phyloP scores from a whole-genome alignment of 345 rosid genomes.

The Acer negundo region DNA sequence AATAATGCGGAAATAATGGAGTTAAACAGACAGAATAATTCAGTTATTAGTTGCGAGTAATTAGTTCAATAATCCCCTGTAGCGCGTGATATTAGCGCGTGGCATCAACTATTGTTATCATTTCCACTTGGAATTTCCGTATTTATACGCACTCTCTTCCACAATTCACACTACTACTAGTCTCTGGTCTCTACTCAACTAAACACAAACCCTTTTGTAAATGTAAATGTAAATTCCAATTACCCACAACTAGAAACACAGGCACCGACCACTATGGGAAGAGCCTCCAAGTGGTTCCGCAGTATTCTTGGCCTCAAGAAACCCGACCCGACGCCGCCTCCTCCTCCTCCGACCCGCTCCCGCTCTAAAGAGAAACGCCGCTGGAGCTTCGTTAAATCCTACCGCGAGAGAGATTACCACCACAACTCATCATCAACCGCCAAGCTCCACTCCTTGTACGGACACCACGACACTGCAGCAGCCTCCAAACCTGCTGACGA shows the following conservation, averaged over 20 bases:
- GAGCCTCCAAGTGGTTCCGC: constrained; percentile 80
- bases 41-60: background rate
- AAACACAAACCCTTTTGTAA: background rate
- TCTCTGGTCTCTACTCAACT: background rate
- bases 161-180: background rate
- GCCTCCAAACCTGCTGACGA: constrained; percentile 6
- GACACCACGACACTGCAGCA: constrained; percentile 4
- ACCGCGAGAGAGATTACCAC: constrained; percentile 44
- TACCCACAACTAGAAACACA: background rate
- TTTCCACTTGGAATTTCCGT: background rate
- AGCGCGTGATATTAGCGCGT: background rate
- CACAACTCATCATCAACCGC: background rate
- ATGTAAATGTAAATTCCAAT: background rate
- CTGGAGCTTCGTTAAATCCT: constrained; percentile 86
- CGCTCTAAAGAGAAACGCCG: constrained; percentile 58
- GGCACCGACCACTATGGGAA: constrained; percentile 55
- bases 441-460: constrained; percentile 15
- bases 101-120: background rate
- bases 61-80: background rate
- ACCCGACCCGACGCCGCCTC: constrained; percentile 36
- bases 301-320: constrained; percentile 69
- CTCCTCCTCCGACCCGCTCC: background rate
- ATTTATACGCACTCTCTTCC: background rate
- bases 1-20: background rate
- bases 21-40: background rate